Conservation (phyloP, 225 moss, liverwort and hornwort species). For the Antitrichia curtipendula region DNA sequence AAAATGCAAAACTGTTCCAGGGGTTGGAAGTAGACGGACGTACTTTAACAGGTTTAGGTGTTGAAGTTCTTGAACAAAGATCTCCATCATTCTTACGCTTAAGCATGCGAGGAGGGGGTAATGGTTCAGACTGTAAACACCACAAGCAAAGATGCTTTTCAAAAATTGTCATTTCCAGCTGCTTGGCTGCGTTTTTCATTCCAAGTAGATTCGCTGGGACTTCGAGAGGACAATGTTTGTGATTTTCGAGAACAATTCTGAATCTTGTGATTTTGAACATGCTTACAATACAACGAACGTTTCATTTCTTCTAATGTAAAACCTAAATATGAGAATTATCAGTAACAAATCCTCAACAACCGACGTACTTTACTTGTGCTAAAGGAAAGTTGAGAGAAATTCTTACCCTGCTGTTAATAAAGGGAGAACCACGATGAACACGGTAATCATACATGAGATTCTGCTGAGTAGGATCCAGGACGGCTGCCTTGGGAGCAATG, state of each 20-base stretch:
- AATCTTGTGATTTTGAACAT: not conserved
- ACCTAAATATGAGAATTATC: not conserved
- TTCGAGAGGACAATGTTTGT: not conserved
- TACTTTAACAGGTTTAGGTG: slow-evolving; percentile 1
- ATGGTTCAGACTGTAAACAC: not conserved
- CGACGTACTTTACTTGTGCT: not conserved
- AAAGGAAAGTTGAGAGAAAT: not conserved
- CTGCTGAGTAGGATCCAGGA: slow-evolving; percentile 9
- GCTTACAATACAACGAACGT: not conserved
- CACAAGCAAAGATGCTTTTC: not conserved
- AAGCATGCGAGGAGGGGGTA: not conserved
- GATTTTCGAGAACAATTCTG: not conserved
- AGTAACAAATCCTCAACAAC: not conserved
- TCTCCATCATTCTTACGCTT: slow-evolving; percentile 9
- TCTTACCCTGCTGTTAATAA: not conserved
- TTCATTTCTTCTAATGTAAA: not conserved
- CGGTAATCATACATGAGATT: slow-evolving; percentile 36
- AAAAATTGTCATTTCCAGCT: not conserved
- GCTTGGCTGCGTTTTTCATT: not conserved
- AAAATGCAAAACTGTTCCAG: not conserved
- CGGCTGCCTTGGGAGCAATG: not conserved
- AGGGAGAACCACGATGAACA: slow-evolving; percentile 5
- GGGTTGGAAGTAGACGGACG: not conserved
- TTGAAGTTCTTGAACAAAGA: slow-evolving; percentile 6
- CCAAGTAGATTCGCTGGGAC: not conserved